Base-by-base conservation (phyloP, 139 green algal species). In the Micractinium conductrix region DNA sequence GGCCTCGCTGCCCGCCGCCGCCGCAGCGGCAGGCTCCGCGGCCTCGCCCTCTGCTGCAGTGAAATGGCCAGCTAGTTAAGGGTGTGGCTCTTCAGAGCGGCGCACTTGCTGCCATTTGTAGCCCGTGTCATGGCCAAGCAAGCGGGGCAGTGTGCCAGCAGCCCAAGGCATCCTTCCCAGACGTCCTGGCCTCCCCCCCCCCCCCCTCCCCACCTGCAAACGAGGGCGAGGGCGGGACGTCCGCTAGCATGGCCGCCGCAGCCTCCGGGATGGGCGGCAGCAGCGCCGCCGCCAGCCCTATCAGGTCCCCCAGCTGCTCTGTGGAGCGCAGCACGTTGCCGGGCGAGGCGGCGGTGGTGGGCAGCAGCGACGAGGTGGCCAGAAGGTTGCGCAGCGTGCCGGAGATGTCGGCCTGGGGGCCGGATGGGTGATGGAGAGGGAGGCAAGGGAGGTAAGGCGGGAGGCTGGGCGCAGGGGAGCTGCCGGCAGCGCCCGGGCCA, bases 271-370 rank as follows among this genome's bases (percentile, higher is more conserved):
- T 70, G 16, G 91, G 75, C 9, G 96, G 96, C 85, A 99, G 89
- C 81, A 99, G 90, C 75, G 94, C 86, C 28, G 87, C 69, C 1
- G 90, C 81, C 50, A 99, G 90, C 1, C 80, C 86, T 45, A 98
- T 67, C 17, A 98, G 94, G 79, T 97, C 93, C 24, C 91, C 86
- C 81, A 99, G 89, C 90, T 99, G 95, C 60, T 95, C 94, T 10
- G 90, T 81, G 0, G 95, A 94, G 30, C 93, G 90, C 80, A 97
- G 89, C 71, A 91, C 84, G 44, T 86, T 86, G 69, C 79, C 85
- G 21, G 85, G 85, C 5, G 88, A 91, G 4, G 78, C 55, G n/a
- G 70, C 68, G 35, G 73, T 84, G 42, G 76, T 55, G 67, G 69
- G 85, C n/a, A 96, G 82, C 26, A 95, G 73, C 1, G 91, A 87